Conservation (phyloP, 2,329 filamentous ascomycete species). For the Hortaea werneckii region DNA sequence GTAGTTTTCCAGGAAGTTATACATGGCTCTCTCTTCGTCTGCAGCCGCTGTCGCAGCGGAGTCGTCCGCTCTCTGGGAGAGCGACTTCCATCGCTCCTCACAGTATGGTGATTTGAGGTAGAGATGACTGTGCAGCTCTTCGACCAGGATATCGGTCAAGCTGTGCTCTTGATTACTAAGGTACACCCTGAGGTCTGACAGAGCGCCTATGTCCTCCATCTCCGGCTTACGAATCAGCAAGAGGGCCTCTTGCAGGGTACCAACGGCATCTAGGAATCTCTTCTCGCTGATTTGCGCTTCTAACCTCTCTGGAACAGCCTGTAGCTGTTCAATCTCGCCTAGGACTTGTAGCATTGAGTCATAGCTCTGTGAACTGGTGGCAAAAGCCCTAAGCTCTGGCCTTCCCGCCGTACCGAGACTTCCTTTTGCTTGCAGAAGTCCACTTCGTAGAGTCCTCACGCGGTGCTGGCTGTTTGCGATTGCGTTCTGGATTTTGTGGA, state of each 20-base stretch:
- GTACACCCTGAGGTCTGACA: slow-evolving; percentile 77
- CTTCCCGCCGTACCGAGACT: slow-evolving; percentile 72
- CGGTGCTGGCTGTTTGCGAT: slow-evolving; percentile 81
- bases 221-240: slow-evolving; percentile 77
- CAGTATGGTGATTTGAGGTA: slow-evolving; percentile 98
- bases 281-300: slow-evolving; percentile 96
- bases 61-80: slow-evolving; percentile 43
- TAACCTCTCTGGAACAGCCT: slow-evolving; percentile 79
- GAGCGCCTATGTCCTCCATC: slow-evolving; percentile 79
- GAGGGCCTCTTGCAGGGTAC: slow-evolving; percentile 79
- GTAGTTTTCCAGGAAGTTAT: slow-evolving; percentile 47
- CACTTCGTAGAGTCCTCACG: slow-evolving; percentile 72
- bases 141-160: slow-evolving; percentile 88
- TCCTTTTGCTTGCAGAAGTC: slow-evolving; percentile 68
- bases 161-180: slow-evolving; percentile 87
- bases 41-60: slow-evolving; percentile 12
- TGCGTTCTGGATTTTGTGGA: slow-evolving; percentile 94
- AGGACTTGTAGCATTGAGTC: slow-evolving; percentile 80
- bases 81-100: slow-evolving; percentile 84
- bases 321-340: slow-evolving; percentile 63
- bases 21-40: slow-evolving; percentile 45
- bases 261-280: slow-evolving; percentile 83
- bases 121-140: slow-evolving; percentile 92
- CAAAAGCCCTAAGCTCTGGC: slow-evolving; percentile 82
- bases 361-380: slow-evolving; percentile 78